Evolutionary conservation across 495 filamentous ascomycete species (phyloP), one percentile per base, ranked within the genome.

Genomic region (Hypoxylon lienhwacheense): DNA sequence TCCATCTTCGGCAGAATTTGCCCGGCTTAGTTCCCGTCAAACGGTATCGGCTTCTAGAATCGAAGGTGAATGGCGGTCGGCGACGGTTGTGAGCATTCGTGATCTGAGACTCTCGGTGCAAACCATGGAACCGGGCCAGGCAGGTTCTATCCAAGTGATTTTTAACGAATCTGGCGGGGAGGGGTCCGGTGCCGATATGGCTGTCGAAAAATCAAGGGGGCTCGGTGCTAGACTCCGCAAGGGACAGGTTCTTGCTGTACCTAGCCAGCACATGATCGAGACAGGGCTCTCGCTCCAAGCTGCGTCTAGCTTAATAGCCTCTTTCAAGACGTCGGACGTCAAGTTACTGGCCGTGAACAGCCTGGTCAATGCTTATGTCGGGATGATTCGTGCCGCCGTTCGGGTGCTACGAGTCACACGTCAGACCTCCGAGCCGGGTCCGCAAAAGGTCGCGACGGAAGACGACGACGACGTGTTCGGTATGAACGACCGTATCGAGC

Each of bases 91-190:
- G 37, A 96, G 90, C 53, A 84, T 97, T 21, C 86, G 95, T 14
- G 91, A 95, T 58, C 77, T 98, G 5, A 82, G 95, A 12, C 75
- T 96, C 4, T 89, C 93, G 0, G 89, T 95, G 2, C 86, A 83
- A 36, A 85, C 77, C 0, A 77, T 98, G 0, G 73, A 81, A 11
- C 78, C 82, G 10, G 93, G 89, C 41, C 90, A 97, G 74, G 92
- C 93, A 1, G 93, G 95, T 1, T 95, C 90, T 1, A 82, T 98
- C 19, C 92, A 91, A 2, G 73, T 97, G 44, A 80, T 87, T 14
- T 82, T 87, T 55, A 70, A 76, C 37, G 55, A 45, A 0, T 44
- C 50, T 24, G 37, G 50, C 16, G 48, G 55, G 12, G 66, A 55
- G 4, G 10, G 8, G 7, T 48, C 67, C 4, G 48, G 64, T 10